Evolutionary conservation across 805 yeast genomes (phyloP).

Genomic region (Monosporozyma unispora): DNA sequence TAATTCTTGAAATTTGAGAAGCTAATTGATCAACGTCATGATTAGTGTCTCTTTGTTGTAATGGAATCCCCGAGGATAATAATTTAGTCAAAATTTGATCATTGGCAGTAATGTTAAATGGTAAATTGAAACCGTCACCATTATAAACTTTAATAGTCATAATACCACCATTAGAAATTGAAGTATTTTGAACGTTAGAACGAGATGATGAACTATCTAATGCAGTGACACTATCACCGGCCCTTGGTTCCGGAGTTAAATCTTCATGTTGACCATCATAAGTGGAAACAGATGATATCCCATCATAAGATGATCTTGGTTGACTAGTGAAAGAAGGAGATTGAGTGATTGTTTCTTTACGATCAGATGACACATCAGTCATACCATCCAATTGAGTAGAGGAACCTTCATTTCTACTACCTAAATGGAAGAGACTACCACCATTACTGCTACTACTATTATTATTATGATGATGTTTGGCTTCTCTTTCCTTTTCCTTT

Average conservation of each 20-base stretch:
- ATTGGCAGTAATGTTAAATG: constrained; percentile 59
- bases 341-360: constrained; percentile 26
- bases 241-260: neutral
- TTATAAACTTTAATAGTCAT: constrained; percentile 70
- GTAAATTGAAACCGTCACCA: constrained; percentile 58
- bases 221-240: constrained; percentile 2
- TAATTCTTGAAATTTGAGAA: constrained; percentile 22
- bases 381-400: neutral
- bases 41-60: constrained; percentile 8
- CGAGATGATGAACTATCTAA: neutral
- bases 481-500: constrained; percentile 12
- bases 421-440: neutral
- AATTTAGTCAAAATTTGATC: constrained; percentile 55
- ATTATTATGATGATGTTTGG: constrained; percentile 4
- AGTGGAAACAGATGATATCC: constrained; percentile 18
- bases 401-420: neutral
- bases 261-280: constrained; percentile 1
- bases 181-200: constrained; percentile 9
- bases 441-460: neutral
- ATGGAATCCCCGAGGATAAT: constrained; percentile 44
- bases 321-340: constrained; percentile 18
- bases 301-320: constrained; percentile 22
- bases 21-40: constrained; percentile 19
- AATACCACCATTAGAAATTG: constrained; percentile 41
- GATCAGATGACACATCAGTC: constrained; percentile 10